These are phyloP conservation scores for Melanogaster broomeanus DNA, from an alignment of 768 basidiomycete species.

Conservation along the genomic window DNA sequence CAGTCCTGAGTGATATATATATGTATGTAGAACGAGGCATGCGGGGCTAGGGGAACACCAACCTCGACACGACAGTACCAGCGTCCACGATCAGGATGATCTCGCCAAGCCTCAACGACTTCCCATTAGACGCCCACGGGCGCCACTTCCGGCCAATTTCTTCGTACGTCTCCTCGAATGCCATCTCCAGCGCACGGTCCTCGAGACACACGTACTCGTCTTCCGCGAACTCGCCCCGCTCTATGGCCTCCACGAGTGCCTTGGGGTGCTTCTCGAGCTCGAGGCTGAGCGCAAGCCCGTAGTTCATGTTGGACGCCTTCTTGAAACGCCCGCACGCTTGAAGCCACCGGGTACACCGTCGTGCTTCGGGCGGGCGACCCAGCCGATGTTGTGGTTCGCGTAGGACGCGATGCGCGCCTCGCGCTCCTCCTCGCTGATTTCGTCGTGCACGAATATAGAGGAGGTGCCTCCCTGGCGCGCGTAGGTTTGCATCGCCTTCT, in stretches of 20 bases:
- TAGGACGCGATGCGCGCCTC: conserved; percentile 53
- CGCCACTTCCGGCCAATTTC: conserved; percentile 58
- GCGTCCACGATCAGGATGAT: conserved; percentile 86
- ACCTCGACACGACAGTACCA: conserved; percentile 85
- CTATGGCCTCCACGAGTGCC: conserved; percentile 47
- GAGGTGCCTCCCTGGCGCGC: conserved; percentile 66
- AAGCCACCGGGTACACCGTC: conserved; percentile 22
- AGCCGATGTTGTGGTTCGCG: conserved; percentile 57
- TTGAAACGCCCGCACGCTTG: conserved; percentile 74
- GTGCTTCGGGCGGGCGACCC: conserved; percentile 60
- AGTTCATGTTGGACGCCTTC: conserved; percentile 94
- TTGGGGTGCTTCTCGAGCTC: conserved; percentile 38
- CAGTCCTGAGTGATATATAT: conserved; percentile 58
- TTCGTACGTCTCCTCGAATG: conserved; percentile 71
- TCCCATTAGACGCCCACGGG: conserved; percentile 80
- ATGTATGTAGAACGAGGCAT: neutral
- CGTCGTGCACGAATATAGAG: conserved; percentile 61
- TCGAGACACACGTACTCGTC: conserved; percentile 48
- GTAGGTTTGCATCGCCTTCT: conserved; percentile 63
- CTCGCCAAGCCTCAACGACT: conserved; percentile 74
- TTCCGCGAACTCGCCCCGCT: conserved; percentile 41
- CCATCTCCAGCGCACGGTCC: conserved; percentile 69
- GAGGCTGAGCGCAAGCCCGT: conserved; percentile 51
- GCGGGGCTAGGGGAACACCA: conserved; percentile 3
- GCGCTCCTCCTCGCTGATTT: conserved; percentile 49